Conservation (phyloP, 2,329 filamentous ascomycete species). For the Chrysosporium keratinophilum region DNA sequence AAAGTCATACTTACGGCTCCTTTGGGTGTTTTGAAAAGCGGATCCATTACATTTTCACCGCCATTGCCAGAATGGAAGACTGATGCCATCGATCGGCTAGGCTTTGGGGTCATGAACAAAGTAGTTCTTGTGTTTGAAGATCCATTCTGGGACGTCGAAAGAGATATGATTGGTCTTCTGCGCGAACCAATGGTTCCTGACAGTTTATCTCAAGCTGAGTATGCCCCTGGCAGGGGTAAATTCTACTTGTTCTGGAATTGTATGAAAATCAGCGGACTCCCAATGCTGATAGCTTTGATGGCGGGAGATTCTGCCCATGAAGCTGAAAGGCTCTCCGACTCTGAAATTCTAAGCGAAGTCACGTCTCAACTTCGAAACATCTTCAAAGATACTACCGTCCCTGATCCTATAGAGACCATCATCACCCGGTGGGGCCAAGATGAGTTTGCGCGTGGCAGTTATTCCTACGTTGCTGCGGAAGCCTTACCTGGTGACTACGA, state of each 20-base stretch:
- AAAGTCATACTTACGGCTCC: constrained; percentile 83
- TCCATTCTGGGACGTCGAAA: constrained; percentile 79
- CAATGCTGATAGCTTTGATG: constrained; percentile 84
- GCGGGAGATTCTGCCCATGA: constrained; percentile 87
- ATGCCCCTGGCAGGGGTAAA: constrained; percentile 66
- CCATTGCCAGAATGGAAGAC: constrained; percentile 79
- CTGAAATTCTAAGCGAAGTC: constrained; percentile 68
- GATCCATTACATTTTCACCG: constrained; percentile 70
- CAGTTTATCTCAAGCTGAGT: constrained; percentile 70
- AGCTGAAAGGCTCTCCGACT: constrained; percentile 66
- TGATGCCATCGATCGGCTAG: constrained; percentile 69
- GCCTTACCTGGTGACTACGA: constrained; percentile 86
- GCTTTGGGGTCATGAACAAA: constrained; percentile 92
- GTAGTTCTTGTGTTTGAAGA: constrained; percentile 81
- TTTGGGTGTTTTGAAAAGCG: constrained; percentile 79
- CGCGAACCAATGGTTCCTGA: constrained; percentile 59
- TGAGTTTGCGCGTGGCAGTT: constrained; percentile 83
- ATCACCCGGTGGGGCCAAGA: constrained; percentile 90
- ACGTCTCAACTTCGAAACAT: constrained; percentile 66
- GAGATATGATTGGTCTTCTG: constrained; percentile 89
- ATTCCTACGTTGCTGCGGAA: constrained; percentile 79
- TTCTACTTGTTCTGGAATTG: constrained; percentile 99
- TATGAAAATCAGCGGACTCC: constrained; percentile 76
- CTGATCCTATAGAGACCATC: constrained; percentile 71
- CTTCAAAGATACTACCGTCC: constrained; percentile 56